These are phyloP conservation scores for Pogostemon cablin DNA, from an alignment of 257 asterid species.

Conservation along the genomic window DNA sequence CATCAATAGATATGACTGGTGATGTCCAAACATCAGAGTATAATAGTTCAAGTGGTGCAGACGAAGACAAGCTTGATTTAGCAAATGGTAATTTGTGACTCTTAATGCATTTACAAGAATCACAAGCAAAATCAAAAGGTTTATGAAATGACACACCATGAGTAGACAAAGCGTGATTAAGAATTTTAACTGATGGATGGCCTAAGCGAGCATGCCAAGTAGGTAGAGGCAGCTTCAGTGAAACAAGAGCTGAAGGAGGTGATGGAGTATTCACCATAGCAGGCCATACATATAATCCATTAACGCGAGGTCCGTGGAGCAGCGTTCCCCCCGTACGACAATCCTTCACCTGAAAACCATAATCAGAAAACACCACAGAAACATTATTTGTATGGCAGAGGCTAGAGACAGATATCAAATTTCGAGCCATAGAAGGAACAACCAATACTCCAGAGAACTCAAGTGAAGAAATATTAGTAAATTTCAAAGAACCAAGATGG, in stretches of 20 bases:
- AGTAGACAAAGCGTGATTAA: not conserved
- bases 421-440: not conserved
- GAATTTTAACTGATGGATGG: not conserved
- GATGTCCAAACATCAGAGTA: not conserved
- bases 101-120: not conserved
- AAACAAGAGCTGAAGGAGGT: not conserved
- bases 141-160: not conserved
- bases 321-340: not conserved
- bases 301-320: not conserved
- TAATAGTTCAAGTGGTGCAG: not conserved
- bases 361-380: not conserved
- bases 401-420: not conserved
- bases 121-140: not conserved
- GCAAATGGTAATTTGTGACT: not conserved
- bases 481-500: not conserved
- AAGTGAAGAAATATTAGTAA: not conserved
- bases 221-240: not conserved
- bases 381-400: not conserved
- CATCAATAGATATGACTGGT: no score
- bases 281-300: not conserved
- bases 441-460: not conserved
- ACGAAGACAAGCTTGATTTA: not conserved
- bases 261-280: not conserved
- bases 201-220: not conserved
- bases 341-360: no score